phyloP scores from a whole-genome alignment of 352 stramenopile species.

The Phytophthora cajani region DNA sequence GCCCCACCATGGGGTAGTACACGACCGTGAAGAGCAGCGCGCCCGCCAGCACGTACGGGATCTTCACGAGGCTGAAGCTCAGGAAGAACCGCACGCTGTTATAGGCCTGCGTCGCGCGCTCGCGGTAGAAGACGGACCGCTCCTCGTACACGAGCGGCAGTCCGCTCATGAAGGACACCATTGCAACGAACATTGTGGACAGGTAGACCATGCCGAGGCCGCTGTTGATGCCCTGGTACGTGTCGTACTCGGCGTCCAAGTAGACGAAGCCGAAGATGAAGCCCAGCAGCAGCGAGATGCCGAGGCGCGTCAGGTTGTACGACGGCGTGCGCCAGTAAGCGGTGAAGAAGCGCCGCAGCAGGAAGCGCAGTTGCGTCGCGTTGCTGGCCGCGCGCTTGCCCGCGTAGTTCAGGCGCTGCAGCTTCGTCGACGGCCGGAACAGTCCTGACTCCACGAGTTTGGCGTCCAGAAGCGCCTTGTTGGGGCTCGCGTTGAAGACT shows the following conservation, averaged over 20 bases:
- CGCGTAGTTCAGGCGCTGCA: neutral
- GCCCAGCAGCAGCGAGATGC: constrained; percentile 3
- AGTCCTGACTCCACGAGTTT: neutral
- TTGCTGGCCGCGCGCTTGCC: neutral
- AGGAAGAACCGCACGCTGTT: constrained; percentile 10
- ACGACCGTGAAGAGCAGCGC: constrained; percentile 1
- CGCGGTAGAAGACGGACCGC: neutral
- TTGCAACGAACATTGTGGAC: neutral
- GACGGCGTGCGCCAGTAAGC: constrained; percentile 81
- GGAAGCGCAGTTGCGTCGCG: neutral
- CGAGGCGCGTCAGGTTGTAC: constrained; percentile 77
- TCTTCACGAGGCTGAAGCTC: constrained; percentile 5
- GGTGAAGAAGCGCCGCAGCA: constrained; percentile 3
- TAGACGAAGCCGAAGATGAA: constrained; percentile 38
- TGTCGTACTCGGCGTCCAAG: constrained; percentile 23
- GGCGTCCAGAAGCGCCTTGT: neutral
- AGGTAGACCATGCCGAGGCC: constrained; percentile 32
- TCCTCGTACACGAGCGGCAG: constrained; percentile 1
- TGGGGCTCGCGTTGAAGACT: neutral
- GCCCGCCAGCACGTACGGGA: constrained; percentile 3
- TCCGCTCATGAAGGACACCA: constrained; percentile 1
- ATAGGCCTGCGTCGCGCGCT: constrained; percentile 4
- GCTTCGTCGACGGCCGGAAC: neutral
- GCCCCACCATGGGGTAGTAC: constrained; percentile 44
- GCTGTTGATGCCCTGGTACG: constrained; percentile 27